These are phyloP conservation scores for Begonia loranthoides DNA, from an alignment of 306 rosid species.

Conservation along the genomic window DNA sequence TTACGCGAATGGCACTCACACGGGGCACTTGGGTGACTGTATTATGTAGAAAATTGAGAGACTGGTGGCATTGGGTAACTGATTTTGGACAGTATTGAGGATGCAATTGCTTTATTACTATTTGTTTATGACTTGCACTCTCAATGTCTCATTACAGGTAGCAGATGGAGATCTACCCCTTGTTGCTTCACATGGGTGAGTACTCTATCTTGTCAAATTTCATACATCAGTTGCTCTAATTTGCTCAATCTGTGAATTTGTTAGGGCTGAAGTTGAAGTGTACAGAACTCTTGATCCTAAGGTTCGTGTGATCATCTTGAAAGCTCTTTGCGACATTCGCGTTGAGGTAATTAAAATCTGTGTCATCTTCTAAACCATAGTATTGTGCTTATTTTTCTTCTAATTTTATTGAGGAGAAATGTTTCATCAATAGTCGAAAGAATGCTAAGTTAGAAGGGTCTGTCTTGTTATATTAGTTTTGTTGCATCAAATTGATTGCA, in stretches of 20 bases:
- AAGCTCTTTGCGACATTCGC: slow-evolving; percentile 98
- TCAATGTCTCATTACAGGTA: slow-evolving; percentile 45
- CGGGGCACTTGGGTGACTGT: slow-evolving; percentile 94
- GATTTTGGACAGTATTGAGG: background rate
- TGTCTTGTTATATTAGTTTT: no score
- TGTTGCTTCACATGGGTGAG: slow-evolving; percentile 97
- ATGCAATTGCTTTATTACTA: no score
- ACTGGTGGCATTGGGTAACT: slow-evolving; percentile 99
- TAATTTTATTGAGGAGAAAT: no score
- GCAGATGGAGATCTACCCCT: slow-evolving; percentile 94
- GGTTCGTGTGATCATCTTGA: slow-evolving; percentile 80
- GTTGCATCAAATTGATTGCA: no score
- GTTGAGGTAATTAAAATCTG: slow-evolving; percentile 55
- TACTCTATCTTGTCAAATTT: slow-evolving; percentile 11
- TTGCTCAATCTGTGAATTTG: background rate
- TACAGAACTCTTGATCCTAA: slow-evolving; percentile 87
- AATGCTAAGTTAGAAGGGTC: no score
- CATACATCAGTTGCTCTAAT: slow-evolving; percentile 14
- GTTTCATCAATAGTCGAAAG: no score
- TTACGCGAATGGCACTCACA: slow-evolving; percentile 96
- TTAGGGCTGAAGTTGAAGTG: slow-evolving; percentile 72
- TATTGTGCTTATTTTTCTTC: no score
- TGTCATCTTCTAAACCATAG: no score
- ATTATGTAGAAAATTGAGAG: slow-evolving; percentile 94
- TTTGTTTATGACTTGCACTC: no score